Evolutionary conservation across 2,329 filamentous ascomycete genomes (phyloP).

Genomic region (Zasmidium cellare): DNA sequence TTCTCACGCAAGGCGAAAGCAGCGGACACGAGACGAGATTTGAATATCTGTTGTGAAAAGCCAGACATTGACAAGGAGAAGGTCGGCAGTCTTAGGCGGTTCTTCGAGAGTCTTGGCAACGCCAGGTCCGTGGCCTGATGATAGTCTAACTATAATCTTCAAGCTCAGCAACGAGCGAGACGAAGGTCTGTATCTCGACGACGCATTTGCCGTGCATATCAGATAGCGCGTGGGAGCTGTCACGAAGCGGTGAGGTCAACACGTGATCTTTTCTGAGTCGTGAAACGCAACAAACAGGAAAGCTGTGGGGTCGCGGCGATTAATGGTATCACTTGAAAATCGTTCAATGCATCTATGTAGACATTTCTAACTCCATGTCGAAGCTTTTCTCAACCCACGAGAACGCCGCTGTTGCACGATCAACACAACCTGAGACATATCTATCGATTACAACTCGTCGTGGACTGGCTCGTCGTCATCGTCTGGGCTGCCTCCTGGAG

Average conservation of each 20-base stretch:
- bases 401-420: slow-evolving; percentile 15
- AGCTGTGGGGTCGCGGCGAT: background rate
- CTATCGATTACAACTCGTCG: slow-evolving; percentile 50
- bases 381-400: slow-evolving; percentile 4
- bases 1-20: slow-evolving; percentile 44
- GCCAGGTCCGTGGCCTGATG: too few relatives aligned
- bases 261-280: background rate
- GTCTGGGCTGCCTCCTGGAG: slow-evolving; percentile 57
- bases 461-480: slow-evolving; percentile 60
- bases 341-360: slow-evolving; percentile 22
- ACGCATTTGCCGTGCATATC: too few relatives aligned
- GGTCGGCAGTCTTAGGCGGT: slow-evolving; percentile 54
- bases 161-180: too few relatives aligned
- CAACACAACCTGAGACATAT: background rate
- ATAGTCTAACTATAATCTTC: too few relatives aligned
- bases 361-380: slow-evolving; percentile 12
- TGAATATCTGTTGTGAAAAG: too few relatives aligned
- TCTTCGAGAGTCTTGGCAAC: slow-evolving; percentile 42
- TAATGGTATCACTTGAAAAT: background rate
- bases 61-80: slow-evolving; percentile 39
- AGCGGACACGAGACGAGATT: slow-evolving; percentile 26
- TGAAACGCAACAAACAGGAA: background rate
- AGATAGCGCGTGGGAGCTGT: too few relatives aligned
- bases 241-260: background rate
- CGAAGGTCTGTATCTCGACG: too few relatives aligned